Percentiles rank a stretch among this genome's conserved stretches.
phyloP scores from a whole-genome alignment of 1,284 basidiomycete species.

The Leccinum huronense region DNA sequence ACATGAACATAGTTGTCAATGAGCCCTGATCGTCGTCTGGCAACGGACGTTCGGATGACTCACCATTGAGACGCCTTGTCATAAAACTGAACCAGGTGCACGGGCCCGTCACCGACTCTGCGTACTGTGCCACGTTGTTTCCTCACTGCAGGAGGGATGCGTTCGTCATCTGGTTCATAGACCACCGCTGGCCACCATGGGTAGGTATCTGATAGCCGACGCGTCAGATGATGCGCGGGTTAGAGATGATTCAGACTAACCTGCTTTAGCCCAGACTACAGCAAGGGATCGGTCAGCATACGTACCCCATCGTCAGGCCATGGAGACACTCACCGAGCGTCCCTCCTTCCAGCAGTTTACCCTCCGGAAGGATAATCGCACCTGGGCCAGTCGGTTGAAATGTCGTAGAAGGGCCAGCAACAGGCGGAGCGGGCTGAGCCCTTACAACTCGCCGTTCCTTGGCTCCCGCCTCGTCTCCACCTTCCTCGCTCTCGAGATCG shows the following conservation, averaged over 20 bases:
- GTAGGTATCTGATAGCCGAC: constrained; percentile 12
- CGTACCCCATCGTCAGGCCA: neutral
- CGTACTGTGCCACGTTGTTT: constrained; percentile 35
- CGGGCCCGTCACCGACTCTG: constrained; percentile 36
- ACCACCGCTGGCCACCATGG: constrained; percentile 70
- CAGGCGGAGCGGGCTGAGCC: constrained; percentile 6
- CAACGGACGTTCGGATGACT: constrained; percentile 16
- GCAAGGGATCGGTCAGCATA: constrained; percentile 3
- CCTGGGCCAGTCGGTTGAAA: constrained; percentile 25
- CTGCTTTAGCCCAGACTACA: constrained; percentile 67
- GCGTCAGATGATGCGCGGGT: constrained; percentile 8
- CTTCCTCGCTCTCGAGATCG: constrained; percentile 32
- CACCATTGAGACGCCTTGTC: constrained; percentile 62
- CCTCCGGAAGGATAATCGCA: constrained; percentile 29
- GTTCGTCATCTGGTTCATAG: constrained; percentile 49
- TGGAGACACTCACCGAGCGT: constrained; percentile 47
- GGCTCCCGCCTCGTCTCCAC: constrained; percentile 1
- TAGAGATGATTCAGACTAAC: constrained; percentile 26
- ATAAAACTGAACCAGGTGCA: constrained; percentile 69
- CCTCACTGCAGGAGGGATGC: constrained; percentile 52
- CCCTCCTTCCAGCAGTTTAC: constrained; percentile 43
- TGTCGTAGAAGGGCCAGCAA: constrained; percentile 9
- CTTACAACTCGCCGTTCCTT: constrained; percentile 6
- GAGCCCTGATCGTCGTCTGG: constrained; percentile 4
- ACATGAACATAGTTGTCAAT: neutral